A percentile compares a stretch with the other conserved stretches of the same genome.
phyloP scores from a whole-genome alignment of 805 yeast genomes.

The Candida corydali region DNA sequence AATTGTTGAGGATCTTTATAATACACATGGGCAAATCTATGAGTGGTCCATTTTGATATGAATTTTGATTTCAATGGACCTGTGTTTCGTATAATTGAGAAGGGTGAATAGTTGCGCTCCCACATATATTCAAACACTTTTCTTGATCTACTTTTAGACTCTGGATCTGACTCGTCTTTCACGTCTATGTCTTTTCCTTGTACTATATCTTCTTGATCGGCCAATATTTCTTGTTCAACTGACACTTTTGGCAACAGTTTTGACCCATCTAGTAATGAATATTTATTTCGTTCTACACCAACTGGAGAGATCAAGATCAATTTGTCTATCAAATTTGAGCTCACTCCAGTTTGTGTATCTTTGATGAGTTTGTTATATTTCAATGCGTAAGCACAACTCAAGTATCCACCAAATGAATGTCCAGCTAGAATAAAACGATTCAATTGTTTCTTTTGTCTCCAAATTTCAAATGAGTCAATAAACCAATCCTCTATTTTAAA shows the following conservation, averaged over 20 bases:
- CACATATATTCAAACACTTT: constrained; percentile 42
- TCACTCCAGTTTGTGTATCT: constrained; percentile 15
- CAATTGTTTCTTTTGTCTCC: constrained; percentile 36
- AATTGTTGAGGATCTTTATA: constrained; percentile 26
- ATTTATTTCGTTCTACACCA: constrained; percentile 36
- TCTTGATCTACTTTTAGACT: constrained; percentile 17
- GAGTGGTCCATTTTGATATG: constrained; percentile 51
- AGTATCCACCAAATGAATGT: constrained; percentile 44
- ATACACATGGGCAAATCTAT: constrained; percentile 40
- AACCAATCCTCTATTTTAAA: constrained; percentile 39
- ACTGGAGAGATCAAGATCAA: constrained; percentile 40
- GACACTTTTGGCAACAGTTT: constrained; percentile 9
- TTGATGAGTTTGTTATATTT: constrained; percentile 29
- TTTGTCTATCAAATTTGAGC: constrained; percentile 27
- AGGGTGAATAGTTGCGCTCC: constrained; percentile 54
- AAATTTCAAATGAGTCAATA: constrained; percentile 38
- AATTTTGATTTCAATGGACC: constrained; percentile 55
- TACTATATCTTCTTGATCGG: constrained; percentile 25
- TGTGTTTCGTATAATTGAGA: constrained; percentile 41
- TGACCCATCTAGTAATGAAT: constrained; percentile 25
- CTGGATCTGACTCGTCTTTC: constrained; percentile 7
- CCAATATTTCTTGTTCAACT: constrained; percentile 14
- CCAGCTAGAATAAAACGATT: constrained; percentile 35
- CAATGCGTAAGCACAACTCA: constrained; percentile 39
- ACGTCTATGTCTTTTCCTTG: constrained; percentile 10